phyloP scores from a whole-genome alignment of 2,329 filamentous ascomycete species.

The Boeremia exigua region DNA sequence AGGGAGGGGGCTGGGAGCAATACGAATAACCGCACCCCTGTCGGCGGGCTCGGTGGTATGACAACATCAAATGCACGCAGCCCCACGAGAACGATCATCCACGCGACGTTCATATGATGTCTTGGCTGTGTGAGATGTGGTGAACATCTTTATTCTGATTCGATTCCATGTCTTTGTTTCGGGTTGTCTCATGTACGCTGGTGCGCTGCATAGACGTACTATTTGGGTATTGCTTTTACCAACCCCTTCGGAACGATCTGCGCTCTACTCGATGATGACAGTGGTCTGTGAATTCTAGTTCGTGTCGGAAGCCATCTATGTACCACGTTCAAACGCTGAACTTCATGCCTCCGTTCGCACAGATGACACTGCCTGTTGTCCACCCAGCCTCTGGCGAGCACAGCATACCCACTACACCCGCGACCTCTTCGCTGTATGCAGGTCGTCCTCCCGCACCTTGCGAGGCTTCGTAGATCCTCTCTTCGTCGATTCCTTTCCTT shows the following conservation, averaged over 20 bases:
- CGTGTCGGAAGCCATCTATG: not conserved
- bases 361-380: constrained; percentile 81
- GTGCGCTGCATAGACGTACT: not conserved
- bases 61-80: constrained; percentile 5
- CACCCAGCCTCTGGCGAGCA: constrained; percentile 74
- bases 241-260: not conserved
- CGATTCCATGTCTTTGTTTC: not conserved
- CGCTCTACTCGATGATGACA: not conserved
- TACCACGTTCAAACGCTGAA: constrained; percentile 34
- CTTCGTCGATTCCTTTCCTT: constrained; percentile 66
- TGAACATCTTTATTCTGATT: not conserved
- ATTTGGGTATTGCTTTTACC: not conserved
- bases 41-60: not conserved
- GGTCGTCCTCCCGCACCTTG: constrained; percentile 58
- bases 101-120: not conserved
- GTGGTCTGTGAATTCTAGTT: not conserved
- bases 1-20: constrained; percentile 15
- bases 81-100: not conserved
- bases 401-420: constrained; percentile 77
- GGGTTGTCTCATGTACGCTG: not conserved
- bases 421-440: constrained; percentile 73
- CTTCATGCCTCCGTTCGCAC: constrained; percentile 77
- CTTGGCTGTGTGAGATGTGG: not conserved
- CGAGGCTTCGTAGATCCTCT: constrained; percentile 57
- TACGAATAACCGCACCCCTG: no score